Conservation (phyloP, 108 stramenopile species). For the Fragilariopsis cylindrus region DNA sequence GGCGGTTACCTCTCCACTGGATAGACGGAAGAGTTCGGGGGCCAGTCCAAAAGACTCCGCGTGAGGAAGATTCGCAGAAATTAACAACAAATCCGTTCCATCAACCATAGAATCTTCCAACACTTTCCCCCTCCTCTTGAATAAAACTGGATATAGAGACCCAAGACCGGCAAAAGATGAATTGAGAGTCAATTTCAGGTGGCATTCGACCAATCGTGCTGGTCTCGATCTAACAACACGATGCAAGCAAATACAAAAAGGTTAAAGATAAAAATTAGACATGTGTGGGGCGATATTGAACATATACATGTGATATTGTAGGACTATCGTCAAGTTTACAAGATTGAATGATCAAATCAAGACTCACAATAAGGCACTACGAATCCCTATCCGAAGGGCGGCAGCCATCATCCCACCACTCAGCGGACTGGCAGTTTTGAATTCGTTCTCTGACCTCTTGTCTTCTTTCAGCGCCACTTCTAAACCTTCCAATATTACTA, state of each 20-base stretch:
- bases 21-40: slow-evolving; percentile 77
- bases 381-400: slow-evolving; percentile 74
- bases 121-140: slow-evolving; percentile 87
- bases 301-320: background rate
- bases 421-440: slow-evolving; percentile 49
- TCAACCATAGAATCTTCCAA: slow-evolving; percentile 90
- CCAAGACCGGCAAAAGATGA: slow-evolving; percentile 80
- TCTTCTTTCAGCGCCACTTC: slow-evolving; percentile 70
- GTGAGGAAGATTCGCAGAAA: slow-evolving; percentile 84
- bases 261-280: background rate
- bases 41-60: slow-evolving; percentile 86
- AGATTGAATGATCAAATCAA: slow-evolving; percentile 1
- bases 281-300: background rate
- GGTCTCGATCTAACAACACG: slow-evolving; percentile 53
- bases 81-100: slow-evolving; percentile 82
- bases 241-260: background rate
- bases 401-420: slow-evolving; percentile 82
- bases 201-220: slow-evolving; percentile 77
- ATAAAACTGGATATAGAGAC: slow-evolving; percentile 76
- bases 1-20: slow-evolving; percentile 88
- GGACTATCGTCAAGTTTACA: background rate
- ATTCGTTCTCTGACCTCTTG: slow-evolving; percentile 4
- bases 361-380: slow-evolving; percentile 72
- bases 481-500: slow-evolving; percentile 78
- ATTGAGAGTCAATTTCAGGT: slow-evolving; percentile 79